Conservation (phyloP, 768 basidiomycete species). For the Boletus insuetus region DNA sequence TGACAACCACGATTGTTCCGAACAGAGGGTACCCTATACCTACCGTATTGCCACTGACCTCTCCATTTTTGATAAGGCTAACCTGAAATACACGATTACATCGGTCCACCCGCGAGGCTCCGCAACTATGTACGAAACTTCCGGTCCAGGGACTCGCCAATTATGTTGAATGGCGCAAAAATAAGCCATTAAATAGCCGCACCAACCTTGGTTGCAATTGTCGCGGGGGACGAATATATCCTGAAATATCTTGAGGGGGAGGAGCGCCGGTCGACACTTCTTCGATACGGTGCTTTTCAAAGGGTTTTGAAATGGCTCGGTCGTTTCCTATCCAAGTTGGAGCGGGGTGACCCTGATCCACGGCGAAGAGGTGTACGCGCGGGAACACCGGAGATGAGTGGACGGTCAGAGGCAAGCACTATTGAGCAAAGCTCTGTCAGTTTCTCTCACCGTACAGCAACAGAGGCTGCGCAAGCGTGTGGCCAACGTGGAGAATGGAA, state of each 20-base stretch:
- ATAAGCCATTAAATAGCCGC: conserved; percentile 18
- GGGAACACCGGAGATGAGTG: conserved; percentile 26
- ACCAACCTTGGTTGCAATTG: not conserved
- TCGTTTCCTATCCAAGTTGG: conserved; percentile 11
- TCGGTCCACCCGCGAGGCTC: conserved; percentile 17
- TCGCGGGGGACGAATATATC: conserved; percentile 16
- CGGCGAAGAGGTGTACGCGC: conserved; percentile 23
- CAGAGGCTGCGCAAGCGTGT: conserved; percentile 3
- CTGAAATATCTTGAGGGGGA: conserved; percentile 27
- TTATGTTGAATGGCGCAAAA: conserved; percentile 17
- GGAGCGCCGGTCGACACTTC: conserved; percentile 4
- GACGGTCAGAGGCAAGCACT: conserved; percentile 1
- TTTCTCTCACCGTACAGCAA: conserved; percentile 2
- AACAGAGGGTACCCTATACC: no score
- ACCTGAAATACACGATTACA: not conserved
- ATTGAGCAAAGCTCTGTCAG: not conserved
- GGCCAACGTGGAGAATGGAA: conserved; percentile 13
- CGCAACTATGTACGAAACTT: not conserved
- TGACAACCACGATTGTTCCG: not conserved
- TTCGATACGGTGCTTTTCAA: conserved; percentile 36
- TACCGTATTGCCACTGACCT: no score
- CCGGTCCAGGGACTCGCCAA: not conserved
- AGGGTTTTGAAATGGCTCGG: conserved; percentile 11
- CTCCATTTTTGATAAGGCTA: no score
- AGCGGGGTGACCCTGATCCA: conserved; percentile 30